phyloP scores from a whole-genome alignment of 2,329 filamentous ascomycete genomes.

The Pestalotiopsis sp. region DNA sequence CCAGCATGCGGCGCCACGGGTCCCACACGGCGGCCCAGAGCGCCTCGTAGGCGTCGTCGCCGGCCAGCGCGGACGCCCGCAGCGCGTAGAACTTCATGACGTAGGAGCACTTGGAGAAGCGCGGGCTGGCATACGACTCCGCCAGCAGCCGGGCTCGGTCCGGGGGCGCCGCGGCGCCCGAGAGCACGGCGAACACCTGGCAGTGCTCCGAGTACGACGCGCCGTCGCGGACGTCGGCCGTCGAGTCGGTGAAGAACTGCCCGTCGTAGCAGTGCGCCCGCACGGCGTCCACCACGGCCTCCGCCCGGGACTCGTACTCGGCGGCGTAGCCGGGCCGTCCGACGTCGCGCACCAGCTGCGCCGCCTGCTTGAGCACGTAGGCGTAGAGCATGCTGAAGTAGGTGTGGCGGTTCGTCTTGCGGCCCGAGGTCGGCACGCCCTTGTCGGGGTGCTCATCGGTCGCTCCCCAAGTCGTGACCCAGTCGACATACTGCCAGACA shows the following conservation, averaged over 20 bases:
- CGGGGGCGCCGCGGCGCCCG: constrained; percentile 26
- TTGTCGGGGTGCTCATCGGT: constrained; percentile 13
- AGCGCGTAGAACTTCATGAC: constrained; percentile 24
- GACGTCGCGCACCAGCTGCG: constrained; percentile 32
- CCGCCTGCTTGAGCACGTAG: constrained; percentile 35
- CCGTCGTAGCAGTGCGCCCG: constrained; percentile 35
- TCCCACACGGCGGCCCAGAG: constrained; percentile 20
- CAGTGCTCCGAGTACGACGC: constrained; percentile 35
- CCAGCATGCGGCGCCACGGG: constrained; percentile 19
- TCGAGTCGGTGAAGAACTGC: constrained; percentile 36
- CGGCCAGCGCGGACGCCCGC: constrained; percentile 16
- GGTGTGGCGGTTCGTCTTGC: constrained; percentile 9
- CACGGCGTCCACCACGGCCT: constrained; percentile 25
- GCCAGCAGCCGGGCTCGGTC: constrained; percentile 14
- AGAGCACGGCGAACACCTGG: constrained; percentile 38
- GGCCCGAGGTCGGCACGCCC: constrained; percentile 8
- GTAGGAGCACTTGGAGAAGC: constrained; percentile 10
- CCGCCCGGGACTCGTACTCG: constrained; percentile 32
- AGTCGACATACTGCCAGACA: constrained; percentile 11
- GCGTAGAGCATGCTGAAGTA: constrained; percentile 39
- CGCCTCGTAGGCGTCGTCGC: constrained; percentile 16
- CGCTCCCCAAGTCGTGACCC: constrained; percentile 9
- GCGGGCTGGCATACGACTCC: neutral
- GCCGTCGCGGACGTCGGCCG: constrained; percentile 28
- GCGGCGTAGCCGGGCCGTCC: constrained; percentile 32